phyloP scores from a whole-genome alignment of 2,329 filamentous ascomycete genomes.

The Monilinia vaccinii-corymbosi region DNA sequence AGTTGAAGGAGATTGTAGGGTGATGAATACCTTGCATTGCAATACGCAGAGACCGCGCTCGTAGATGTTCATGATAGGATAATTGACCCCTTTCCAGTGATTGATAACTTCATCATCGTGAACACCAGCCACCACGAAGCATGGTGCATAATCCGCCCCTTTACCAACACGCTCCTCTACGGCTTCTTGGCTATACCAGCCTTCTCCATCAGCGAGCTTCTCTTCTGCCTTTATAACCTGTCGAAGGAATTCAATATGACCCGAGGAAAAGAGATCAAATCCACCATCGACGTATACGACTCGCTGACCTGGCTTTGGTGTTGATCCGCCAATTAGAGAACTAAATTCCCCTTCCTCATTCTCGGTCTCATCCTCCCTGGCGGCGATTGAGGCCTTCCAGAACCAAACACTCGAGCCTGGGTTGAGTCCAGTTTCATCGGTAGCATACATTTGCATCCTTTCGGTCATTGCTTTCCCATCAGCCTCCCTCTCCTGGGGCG shows the following conservation, averaged over 20 bases:
- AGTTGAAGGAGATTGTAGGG: background rate
- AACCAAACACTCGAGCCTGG: constrained; percentile 81
- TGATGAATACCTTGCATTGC: constrained; percentile 68
- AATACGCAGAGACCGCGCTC: constrained; percentile 92
- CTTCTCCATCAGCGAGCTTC: constrained; percentile 52
- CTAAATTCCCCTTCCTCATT: constrained; percentile 59
- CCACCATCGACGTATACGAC: constrained; percentile 94
- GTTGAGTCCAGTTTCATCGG: constrained; percentile 68
- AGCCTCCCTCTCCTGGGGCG: constrained; percentile 53
- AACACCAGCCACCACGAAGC: constrained; percentile 84
- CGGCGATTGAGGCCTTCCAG: constrained; percentile 50
- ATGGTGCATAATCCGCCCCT: constrained; percentile 68
- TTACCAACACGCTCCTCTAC: constrained; percentile 50
- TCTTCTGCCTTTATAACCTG: constrained; percentile 68
- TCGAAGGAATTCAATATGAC: constrained; percentile 90
- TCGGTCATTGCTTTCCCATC: constrained; percentile 62
- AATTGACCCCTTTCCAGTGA: constrained; percentile 93
- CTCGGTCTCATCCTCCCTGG: constrained; percentile 29
- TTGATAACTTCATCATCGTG: constrained; percentile 96
- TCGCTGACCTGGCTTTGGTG: constrained; percentile 66
- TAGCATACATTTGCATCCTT: constrained; percentile 77
- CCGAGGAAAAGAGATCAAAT: constrained; percentile 93
- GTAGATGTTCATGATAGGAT: constrained; percentile 99
- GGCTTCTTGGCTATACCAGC: constrained; percentile 65
- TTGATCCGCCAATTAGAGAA: constrained; percentile 61